Evolutionary conservation across 306 rosid species (phyloP), one percentile per base, ranked within the genome.

Genomic region (Coriaria nepalensis): DNA sequence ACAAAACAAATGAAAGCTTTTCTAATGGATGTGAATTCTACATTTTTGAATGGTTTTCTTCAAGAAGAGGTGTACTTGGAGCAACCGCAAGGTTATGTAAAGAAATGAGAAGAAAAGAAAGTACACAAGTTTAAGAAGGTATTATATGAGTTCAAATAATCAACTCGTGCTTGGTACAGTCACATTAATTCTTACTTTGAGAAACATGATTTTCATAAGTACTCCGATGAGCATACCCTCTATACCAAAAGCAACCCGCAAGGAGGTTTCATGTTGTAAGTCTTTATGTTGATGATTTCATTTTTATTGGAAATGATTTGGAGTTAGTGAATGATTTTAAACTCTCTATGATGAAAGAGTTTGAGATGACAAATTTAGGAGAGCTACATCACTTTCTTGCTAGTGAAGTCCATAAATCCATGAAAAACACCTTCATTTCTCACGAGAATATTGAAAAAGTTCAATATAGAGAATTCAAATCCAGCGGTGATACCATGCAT

Each of bases 341-440:
- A 20, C 49, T 13, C 49, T 45, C 29, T 11, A 45, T 6, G 49
- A 45, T 13, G 9, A 7, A 45, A 45, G 34, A 6, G 8, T 45
- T 13, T 45, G 49, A 45, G 34, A 45, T 12, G 49, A 45, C 15
- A 48, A 37, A 48, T 48, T 48, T 49, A 39, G 40, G 40, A 10
- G 35, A 49, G 35, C 14, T 49, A 49, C 37, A 33, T 49, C 53
- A 49, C 53, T 49, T 49, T 49, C 40, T 49, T 49, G 14, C 9
- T 32, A 49, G 10, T 49, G 53, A 49, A 49, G 53, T 49, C 35
- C 35, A 32, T 9, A 37, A 49, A 33, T 49, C 15, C 6, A 49
- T 29, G 29, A 35, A 49, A 32, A 6, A 6, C 5, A 34, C 35
- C 35, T 49, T 49, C 8, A 49, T 49, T 34, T 49, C 40, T 11